Evolutionary conservation across 768 basidiomycete genomes (phyloP), one percentile per base, ranked within the genome.

Genomic region (Chiua virens): DNA sequence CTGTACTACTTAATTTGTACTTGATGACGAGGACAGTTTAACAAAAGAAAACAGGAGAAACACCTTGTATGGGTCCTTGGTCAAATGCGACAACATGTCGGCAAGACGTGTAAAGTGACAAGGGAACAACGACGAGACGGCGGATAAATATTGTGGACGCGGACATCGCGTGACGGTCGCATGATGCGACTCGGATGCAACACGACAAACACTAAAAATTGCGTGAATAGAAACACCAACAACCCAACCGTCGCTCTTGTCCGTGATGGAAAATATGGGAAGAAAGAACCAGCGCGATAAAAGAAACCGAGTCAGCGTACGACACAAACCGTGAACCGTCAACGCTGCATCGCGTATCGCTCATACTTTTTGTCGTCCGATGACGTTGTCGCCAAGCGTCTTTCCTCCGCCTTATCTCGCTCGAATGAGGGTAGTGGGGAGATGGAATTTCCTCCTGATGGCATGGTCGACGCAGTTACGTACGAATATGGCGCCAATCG

Each of bases 321-420:
- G 32, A 47, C 30, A 22, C 32, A 17, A 22, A 17, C n/a, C 34
- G 38, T 39, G 20, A 57, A 5, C 38, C 44, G 15, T 49, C 61
- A 62, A 45, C 57, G 62, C 38, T 56, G 60, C 56, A 71, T 52
- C 20, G 56, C 52, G 48, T 62, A 69, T 47, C 66, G 53, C 17
- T 68, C 65, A 32, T 67, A 67, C 37, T 63, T 69, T 39, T 55
- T 63, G 10, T 78, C 79, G 48, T 50, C 50, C 20, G 73, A 72
- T 17, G 76, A 73, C 14, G 79, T 56, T 18, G 79, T 69, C n/a
- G 76, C 69, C 40, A 80, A 74, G 42, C 79, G 64, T 43, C 79
- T 72, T 22, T 81, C 80, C 42, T 76, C 72, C n/a, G 76, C 77
- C 53, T 74, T 73, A 40, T 82, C 81, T 55, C 82, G 75, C 63